A percentile compares a stretch with the other conserved stretches of the same genome.
phyloP scores from a whole-genome alignment of 2,329 filamentous ascomycete genomes.

The Neodidymelliopsis sp. region DNA sequence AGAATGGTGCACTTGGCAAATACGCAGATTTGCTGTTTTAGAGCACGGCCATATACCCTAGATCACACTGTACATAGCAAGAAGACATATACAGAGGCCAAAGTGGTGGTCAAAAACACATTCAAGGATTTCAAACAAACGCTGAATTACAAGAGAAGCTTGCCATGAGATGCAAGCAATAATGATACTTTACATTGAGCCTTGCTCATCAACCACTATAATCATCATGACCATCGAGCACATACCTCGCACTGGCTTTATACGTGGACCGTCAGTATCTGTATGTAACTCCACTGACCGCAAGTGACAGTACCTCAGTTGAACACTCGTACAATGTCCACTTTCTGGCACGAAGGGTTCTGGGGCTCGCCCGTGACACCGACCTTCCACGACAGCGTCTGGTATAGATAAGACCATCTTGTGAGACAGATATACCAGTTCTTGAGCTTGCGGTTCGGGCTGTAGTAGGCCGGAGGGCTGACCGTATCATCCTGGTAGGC shows the following conservation, averaged over 20 bases:
- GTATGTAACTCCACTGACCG: background rate
- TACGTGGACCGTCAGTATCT: too few relatives aligned
- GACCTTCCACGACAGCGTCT: slow-evolving; percentile 53
- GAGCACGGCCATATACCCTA: slow-evolving; percentile 5
- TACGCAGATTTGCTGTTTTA: slow-evolving; percentile 49
- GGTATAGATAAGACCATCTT: slow-evolving; percentile 46
- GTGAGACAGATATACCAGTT: slow-evolving; percentile 56
- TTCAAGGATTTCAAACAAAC: too few relatives aligned
- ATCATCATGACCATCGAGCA: background rate
- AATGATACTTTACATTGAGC: background rate
- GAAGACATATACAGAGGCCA: background rate
- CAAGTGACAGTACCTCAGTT: slow-evolving; percentile 7
- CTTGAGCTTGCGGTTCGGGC: slow-evolving; percentile 30
- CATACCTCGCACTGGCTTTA: background rate
- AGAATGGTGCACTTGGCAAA: slow-evolving; percentile 54
- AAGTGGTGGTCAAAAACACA: background rate
- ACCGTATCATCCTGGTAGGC: slow-evolving; percentile 48
- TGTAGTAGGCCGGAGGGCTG: slow-evolving; percentile 29
- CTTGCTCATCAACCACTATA: background rate
- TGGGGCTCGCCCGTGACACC: slow-evolving; percentile 46
- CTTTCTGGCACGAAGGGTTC: slow-evolving; percentile 54
- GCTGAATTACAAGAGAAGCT: background rate
- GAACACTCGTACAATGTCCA: slow-evolving; percentile 47
- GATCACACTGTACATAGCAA: background rate
- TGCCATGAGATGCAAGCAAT: background rate